These are phyloP conservation scores for Orychophragmus violaceus DNA, from an alignment of 345 rosid species.

Conservation along the genomic window DNA sequence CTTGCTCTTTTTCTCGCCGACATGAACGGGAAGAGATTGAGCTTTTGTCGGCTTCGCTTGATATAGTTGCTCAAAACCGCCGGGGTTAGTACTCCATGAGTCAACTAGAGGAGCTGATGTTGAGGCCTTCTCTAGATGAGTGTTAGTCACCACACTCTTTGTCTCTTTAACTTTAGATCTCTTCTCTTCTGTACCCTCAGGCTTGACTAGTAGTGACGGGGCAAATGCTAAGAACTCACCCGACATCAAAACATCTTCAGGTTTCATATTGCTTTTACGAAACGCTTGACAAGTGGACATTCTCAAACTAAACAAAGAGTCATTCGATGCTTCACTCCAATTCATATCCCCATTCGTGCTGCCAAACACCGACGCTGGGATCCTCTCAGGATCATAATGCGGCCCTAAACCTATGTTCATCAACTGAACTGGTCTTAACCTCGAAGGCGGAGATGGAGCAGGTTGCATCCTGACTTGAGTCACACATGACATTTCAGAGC, in stretches of 20 bases:
- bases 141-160: neutral
- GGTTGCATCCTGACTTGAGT: slow-evolving; percentile 1
- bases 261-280: neutral
- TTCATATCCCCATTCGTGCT: neutral
- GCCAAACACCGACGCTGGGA: slow-evolving; percentile 4
- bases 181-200: neutral
- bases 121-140: neutral
- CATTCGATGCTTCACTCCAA: slow-evolving; percentile 18
- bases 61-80: neutral
- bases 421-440: neutral
- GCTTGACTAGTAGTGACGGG: neutral
- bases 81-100: neutral
- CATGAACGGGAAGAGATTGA: neutral
- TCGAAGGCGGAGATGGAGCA: slow-evolving; percentile 7
- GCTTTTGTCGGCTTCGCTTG: neutral
- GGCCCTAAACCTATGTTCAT: neutral
- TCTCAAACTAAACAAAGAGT: slow-evolving; percentile 27
- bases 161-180: neutral
- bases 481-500: neutral
- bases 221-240: slow-evolving; percentile 6
- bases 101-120: neutral
- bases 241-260: neutral
- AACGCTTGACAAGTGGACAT: neutral
- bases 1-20: neutral
- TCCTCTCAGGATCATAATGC: slow-evolving; percentile 6